phyloP scores from a whole-genome alignment of 2,329 filamentous ascomycete genomes.

The Aspergillus sp. region DNA sequence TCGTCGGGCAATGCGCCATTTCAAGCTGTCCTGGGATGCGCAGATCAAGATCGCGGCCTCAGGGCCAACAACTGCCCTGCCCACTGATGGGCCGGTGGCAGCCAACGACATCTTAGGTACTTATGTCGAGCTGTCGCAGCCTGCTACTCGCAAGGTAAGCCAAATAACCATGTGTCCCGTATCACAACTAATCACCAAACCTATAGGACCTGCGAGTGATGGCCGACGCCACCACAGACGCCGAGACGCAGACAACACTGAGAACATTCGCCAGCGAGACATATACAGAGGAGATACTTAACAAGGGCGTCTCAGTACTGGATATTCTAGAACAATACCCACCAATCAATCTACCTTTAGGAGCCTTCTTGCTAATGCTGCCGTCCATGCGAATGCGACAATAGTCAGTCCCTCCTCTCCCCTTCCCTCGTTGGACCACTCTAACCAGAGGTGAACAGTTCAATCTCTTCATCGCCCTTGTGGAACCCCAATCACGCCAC shows the following conservation, averaged over 20 bases:
- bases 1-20: conserved; percentile 61
- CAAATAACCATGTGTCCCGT: too few relatives aligned
- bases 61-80: conserved; percentile 40
- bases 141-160: conserved; percentile 27
- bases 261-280: conserved; percentile 29
- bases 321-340: conserved; percentile 68
- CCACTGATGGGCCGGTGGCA: conserved; percentile 57
- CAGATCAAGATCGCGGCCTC: conserved; percentile 56
- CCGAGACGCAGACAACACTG: conserved; percentile 46
- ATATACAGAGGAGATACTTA: conserved; percentile 51
- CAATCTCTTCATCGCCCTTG: conserved; percentile 73
- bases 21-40: conserved; percentile 67
- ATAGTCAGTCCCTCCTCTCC: conserved; percentile 44
- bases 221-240: conserved; percentile 49
- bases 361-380: conserved; percentile 68
- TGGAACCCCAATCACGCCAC: conserved; percentile 56
- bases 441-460: conserved; percentile 32
- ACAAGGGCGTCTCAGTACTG: conserved; percentile 57
- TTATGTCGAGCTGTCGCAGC: conserved; percentile 72
- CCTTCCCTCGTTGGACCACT: not conserved
- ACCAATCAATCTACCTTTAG: conserved; percentile 61
- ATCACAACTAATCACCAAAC: too few relatives aligned
- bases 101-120: conserved; percentile 64
- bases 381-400: conserved; percentile 77
- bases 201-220: conserved; percentile 45